Evolutionary conservation across 345 rosid genomes (phyloP), one percentile per base, ranked within the genome.

Genomic region (Salix purpurea): DNA sequence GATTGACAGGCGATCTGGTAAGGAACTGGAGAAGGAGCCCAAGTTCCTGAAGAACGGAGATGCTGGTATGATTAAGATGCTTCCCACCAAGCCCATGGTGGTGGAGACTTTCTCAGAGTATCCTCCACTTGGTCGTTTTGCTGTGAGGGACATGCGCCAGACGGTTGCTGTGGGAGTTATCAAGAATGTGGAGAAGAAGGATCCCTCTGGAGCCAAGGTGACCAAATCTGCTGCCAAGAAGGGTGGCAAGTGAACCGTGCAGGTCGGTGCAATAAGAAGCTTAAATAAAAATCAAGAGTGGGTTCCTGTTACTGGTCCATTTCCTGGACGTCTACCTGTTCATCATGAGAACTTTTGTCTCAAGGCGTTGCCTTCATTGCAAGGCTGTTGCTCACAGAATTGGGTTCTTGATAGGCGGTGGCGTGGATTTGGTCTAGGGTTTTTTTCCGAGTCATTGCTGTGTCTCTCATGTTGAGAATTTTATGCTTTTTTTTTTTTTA

Each of bases 101-200:
- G 97, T 92, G 0, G 96, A 92, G 84, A 91, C 97, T 2, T 91
- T 92, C 90, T 84, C 94, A 0, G 86, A 69, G 60, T 92, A 92
- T 79, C 96, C 97, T 12, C 97, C 94, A 0, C 91, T 92, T 13
- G 97, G 97, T 7, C 91, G 97, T 4, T 92, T 92, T 28, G 97
- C 97, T 0, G 97, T 92, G 40, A 86, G 96, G 80, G 97, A 92
- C 83, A 92, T 92, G 97, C 89, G 97, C 11, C 97, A 92, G 87
- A 92, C 94, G 0, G 97, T 92, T 1, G 97, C 95, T 16, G 95
- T 92, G 0, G 97, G 94, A n/a, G 94, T 90, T 19, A 92, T 90
- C 82, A 92, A 92, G 90, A 89, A 36, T 0, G 97, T 92, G 9
- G 97, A 92, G 82, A 92, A 92, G 89, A 92, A 92, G 88, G 97